Conservation (phyloP, 345 rosid species). For the Salix caprea region DNA sequence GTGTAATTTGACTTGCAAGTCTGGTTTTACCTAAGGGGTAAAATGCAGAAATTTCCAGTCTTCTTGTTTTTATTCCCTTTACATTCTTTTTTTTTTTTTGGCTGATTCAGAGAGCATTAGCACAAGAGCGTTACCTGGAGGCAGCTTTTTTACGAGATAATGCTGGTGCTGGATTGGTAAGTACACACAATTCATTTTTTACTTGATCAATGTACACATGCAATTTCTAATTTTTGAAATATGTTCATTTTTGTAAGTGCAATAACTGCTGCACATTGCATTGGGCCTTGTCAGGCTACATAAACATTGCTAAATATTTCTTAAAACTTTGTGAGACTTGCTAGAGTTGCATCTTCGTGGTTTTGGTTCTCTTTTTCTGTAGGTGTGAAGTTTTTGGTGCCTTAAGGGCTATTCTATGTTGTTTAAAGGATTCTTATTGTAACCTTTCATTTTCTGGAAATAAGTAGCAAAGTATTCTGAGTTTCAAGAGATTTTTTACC, state of each 20-base stretch:
- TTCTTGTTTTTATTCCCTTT: background rate
- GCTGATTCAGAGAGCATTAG: constrained; percentile 56
- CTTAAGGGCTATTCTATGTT: background rate
- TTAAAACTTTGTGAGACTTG: background rate
- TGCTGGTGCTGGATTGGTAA: constrained; percentile 92
- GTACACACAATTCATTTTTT: constrained; percentile 7
- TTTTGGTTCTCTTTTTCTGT: background rate
- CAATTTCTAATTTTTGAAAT: background rate
- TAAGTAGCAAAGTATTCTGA: background rate
- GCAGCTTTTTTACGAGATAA: constrained; percentile 74
- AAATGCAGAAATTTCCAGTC: background rate
- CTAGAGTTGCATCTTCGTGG: background rate
- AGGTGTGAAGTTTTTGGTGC: background rate
- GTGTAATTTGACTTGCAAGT: constrained; percentile 15
- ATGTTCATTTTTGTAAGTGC: too few relatives aligned
- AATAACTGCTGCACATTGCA: too few relatives aligned
- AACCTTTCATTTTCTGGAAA: background rate
- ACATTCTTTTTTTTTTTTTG: background rate
- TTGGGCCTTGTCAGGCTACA: too few relatives aligned
- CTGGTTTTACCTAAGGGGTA: background rate
- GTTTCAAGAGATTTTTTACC: background rate
- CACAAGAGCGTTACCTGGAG: constrained; percentile 70
- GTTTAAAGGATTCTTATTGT: background rate
- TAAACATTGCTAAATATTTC: background rate
- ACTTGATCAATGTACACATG: background rate